phyloP scores from a whole-genome alignment of 2,329 filamentous ascomycete species.

The Pseudogymnoascus sp. region DNA sequence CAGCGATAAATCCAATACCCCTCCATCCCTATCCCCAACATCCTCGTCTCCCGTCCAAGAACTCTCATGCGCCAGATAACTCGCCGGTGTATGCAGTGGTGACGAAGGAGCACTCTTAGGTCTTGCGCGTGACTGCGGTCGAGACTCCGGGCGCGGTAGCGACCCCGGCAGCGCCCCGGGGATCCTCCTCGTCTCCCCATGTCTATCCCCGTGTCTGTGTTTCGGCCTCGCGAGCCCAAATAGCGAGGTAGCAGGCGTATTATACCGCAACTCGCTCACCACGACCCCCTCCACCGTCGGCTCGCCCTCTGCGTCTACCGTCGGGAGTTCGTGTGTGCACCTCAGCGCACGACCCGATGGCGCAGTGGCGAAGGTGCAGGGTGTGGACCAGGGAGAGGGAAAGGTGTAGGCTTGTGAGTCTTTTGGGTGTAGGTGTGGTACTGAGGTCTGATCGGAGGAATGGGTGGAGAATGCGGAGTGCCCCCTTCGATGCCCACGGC shows the following conservation, averaged over 20 bases:
- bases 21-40: constrained; percentile 31
- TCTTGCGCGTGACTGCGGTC: not conserved
- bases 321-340: constrained; percentile 59
- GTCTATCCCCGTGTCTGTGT: constrained; percentile 16
- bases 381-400: constrained; percentile 75
- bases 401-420: constrained; percentile 60
- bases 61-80: not conserved
- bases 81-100: not conserved
- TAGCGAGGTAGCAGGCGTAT: constrained; percentile 38
- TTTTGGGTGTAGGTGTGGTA: not conserved
- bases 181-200: not conserved
- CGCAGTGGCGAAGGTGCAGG: constrained; percentile 77
- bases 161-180: not conserved
- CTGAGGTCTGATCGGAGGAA: constrained; percentile 9
- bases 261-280: constrained; percentile 84
- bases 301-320: constrained; percentile 13
- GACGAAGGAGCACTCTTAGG: not conserved
- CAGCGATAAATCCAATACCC: constrained; percentile 60
- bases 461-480: not conserved
- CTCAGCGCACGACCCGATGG: constrained; percentile 64
- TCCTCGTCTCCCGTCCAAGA: constrained; percentile 12
- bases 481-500: not conserved
- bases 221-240: constrained; percentile 26
- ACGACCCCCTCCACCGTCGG: not conserved
- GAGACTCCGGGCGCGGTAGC: not conserved